phyloP scores from a whole-genome alignment of 257 asterid genomes.

The Nicotiana undulata region DNA sequence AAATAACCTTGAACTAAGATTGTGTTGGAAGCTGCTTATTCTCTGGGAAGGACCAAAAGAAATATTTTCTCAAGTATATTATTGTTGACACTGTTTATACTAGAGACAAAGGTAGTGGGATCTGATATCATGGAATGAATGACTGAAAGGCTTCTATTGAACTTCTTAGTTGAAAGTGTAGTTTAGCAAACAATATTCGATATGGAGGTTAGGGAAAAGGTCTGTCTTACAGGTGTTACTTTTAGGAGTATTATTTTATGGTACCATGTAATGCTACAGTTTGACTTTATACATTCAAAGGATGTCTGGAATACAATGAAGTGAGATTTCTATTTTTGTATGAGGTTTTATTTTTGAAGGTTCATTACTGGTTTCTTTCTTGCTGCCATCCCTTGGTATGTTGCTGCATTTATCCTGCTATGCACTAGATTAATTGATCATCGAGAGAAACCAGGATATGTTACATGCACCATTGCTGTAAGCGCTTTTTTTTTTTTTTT shows the following conservation, averaged over 20 bases:
- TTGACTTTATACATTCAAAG: neutral
- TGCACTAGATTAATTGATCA: slow-evolving; percentile 58
- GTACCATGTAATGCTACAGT: neutral
- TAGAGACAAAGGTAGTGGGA: neutral
- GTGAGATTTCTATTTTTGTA: neutral
- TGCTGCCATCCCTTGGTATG: slow-evolving; percentile 81
- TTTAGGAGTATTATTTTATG: neutral
- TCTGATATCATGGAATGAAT: neutral
- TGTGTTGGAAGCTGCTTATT: neutral
- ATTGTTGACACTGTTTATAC: neutral
- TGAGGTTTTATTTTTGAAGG: slow-evolving; percentile 31
- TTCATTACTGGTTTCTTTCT: slow-evolving; percentile 80
- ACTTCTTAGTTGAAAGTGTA: neutral
- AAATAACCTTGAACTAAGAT: neutral
- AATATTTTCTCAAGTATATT: neutral
- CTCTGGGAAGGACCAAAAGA: neutral
- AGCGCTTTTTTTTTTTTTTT: slow-evolving; percentile 22
- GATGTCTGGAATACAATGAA: neutral
- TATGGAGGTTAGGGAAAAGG: neutral
- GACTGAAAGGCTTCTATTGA: neutral
- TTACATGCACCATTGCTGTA: slow-evolving; percentile 68
- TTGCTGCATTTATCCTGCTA: slow-evolving; percentile 51
- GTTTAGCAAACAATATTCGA: neutral
- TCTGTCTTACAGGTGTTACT: neutral
- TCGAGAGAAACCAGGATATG: slow-evolving; percentile 87